phyloP scores from a whole-genome alignment of 2,329 filamentous ascomycete species.

The Ophiostoma sp. region DNA sequence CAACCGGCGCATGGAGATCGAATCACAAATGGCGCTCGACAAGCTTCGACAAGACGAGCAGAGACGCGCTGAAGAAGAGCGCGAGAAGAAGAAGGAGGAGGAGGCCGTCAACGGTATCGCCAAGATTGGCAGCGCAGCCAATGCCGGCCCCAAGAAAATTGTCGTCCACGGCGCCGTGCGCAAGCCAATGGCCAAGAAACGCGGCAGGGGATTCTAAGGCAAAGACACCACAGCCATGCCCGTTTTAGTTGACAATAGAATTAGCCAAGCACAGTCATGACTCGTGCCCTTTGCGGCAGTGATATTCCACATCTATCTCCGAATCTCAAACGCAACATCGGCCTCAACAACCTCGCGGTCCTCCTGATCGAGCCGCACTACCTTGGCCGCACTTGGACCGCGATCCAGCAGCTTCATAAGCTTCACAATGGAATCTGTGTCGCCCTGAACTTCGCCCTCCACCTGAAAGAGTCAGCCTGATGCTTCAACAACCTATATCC shows the following conservation, averaged over 20 bases:
- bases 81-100: slow-evolving; percentile 41
- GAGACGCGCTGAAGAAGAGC: slow-evolving; percentile 45
- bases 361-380: slow-evolving; percentile 67
- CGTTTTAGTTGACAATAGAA: too few relatives aligned
- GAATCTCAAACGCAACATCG: slow-evolving; percentile 61
- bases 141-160: slow-evolving; percentile 48
- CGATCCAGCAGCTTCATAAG: slow-evolving; percentile 70
- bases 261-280: too few relatives aligned
- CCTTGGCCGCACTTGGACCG: slow-evolving; percentile 66
- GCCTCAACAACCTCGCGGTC: slow-evolving; percentile 59
- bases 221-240: too few relatives aligned
- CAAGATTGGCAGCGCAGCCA: slow-evolving; percentile 18
- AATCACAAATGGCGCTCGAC: slow-evolving; percentile 85
- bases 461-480: slow-evolving; percentile 52
- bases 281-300: too few relatives aligned
- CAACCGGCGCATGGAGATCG: slow-evolving; percentile 87
- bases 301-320: slow-evolving; percentile 31
- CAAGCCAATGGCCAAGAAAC: slow-evolving; percentile 52
- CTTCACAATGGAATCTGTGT: slow-evolving; percentile 55
- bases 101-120: slow-evolving; percentile 37
- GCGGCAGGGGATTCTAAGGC: slow-evolving; percentile 32
- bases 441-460: slow-evolving; percentile 81
- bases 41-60: slow-evolving; percentile 61
- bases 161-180: slow-evolving; percentile 57
- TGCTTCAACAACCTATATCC: too few relatives aligned